Evolutionary conservation across 768 basidiomycete genomes (phyloP).

Genomic region (Omphalotus guepiniiformis): DNA sequence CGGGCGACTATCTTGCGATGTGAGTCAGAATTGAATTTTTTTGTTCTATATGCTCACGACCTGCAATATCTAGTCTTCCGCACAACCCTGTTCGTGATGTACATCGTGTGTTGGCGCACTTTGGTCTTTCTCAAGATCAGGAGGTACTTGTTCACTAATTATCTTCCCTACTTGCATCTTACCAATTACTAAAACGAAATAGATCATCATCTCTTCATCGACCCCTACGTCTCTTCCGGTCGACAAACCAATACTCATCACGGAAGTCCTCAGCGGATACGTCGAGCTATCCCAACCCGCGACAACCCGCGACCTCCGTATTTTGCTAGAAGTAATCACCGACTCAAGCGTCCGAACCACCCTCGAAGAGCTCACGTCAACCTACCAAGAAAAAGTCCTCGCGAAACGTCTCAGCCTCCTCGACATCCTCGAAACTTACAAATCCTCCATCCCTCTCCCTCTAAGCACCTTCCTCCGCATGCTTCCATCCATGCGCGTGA

Average conservation of each 20-base stretch:
- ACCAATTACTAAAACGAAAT: neutral
- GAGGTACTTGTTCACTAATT: conserved; percentile 21
- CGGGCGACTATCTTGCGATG: conserved; percentile 47
- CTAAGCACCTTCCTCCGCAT: conserved; percentile 34
- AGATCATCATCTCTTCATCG: conserved; percentile 33
- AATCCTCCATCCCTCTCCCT: conserved; percentile 27
- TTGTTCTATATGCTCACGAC: neutral
- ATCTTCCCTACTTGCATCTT: neutral
- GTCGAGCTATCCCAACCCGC: conserved; percentile 45
- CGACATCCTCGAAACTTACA: conserved; percentile 34
- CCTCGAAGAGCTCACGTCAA: conserved; percentile 24
- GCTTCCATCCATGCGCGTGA: conserved; percentile 41
- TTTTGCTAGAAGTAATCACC: conserved; percentile 22
- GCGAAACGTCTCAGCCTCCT: conserved; percentile 35
- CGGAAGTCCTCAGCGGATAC: conserved; percentile 36
- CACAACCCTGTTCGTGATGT: conserved; percentile 36
- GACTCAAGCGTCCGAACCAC: conserved; percentile 19
- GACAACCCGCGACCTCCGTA: conserved; percentile 37
- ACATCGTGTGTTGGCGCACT: conserved; percentile 30
- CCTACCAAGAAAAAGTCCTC: conserved; percentile 31
- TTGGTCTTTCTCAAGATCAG: conserved; percentile 33
- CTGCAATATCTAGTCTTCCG: conserved; percentile 25
- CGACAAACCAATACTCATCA: conserved; percentile 30
- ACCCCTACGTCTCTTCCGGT: conserved; percentile 37
- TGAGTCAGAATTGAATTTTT: conserved; percentile 15